A percentile compares a stretch with the other conserved stretches of the same genome.
These are phyloP conservation scores for Boletus mariae DNA, from an alignment of 1,284 basidiomycete genomes.

Conservation along the genomic window DNA sequence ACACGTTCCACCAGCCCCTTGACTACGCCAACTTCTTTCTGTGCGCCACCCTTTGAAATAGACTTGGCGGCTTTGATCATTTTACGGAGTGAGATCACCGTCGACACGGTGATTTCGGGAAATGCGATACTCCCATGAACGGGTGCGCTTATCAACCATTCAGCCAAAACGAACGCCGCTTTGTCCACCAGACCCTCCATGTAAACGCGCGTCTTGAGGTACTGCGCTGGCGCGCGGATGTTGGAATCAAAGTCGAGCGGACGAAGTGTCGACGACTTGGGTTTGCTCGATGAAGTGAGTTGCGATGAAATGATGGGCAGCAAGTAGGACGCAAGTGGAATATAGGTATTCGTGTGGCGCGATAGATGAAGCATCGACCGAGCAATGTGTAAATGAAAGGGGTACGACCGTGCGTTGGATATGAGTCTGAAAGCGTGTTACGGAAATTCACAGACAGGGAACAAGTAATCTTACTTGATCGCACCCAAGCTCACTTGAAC, in stretches of 20 bases:
- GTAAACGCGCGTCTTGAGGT: conserved; percentile 87
- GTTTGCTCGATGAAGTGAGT: conserved; percentile 69
- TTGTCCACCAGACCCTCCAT: conserved; percentile 85
- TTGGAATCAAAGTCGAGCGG: conserved; percentile 87
- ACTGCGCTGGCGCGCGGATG: conserved; percentile 86
- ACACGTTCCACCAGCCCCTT: conserved; percentile 81
- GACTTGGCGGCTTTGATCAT: conserved; percentile 59
- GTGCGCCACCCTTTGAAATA: conserved; percentile 36
- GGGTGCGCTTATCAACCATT: conserved; percentile 65
- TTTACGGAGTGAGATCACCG: conserved; percentile 69
- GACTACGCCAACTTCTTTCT: conserved; percentile 58
- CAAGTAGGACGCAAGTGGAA: conserved; percentile 85
- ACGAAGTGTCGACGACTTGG: conserved; percentile 85
- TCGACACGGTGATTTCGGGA: conserved; percentile 89
- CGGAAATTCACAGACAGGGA: neutral
- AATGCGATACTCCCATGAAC: conserved; percentile 85
- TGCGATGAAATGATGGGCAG: conserved; percentile 84
- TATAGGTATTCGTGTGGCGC: conserved; percentile 80
- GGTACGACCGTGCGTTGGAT: conserved; percentile 77
- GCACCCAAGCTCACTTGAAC: conserved; percentile 93
- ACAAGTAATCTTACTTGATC: conserved; percentile 63
- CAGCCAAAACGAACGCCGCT: conserved; percentile 71
- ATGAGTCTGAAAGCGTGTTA: conserved; percentile 59
- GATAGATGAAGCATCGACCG: conserved; percentile 72
- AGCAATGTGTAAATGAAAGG: conserved; percentile 73